These are phyloP conservation scores for Cymbidium sinense DNA, from an alignment of 106 monocot genomes.

Conservation along the genomic window DNA sequence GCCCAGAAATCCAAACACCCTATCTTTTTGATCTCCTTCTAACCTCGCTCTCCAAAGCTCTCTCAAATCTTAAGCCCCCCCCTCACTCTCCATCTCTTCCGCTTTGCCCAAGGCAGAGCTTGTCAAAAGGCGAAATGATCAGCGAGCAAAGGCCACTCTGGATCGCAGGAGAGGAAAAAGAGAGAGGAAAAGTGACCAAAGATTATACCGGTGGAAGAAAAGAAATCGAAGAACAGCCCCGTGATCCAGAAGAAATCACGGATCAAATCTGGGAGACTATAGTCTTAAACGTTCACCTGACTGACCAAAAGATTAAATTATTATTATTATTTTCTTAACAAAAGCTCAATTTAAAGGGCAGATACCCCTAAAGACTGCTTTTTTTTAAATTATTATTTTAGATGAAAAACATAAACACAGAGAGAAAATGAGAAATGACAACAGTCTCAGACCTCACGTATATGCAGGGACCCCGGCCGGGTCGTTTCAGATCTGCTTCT, in stretches of 20 bases:
- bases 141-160: not conserved
- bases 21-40: not conserved
- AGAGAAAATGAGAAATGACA: not conserved
- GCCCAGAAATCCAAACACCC: not conserved
- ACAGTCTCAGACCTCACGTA: not conserved
- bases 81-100: not conserved
- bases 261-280: constrained; percentile 2
- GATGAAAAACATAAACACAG: not conserved
- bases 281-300: not conserved
- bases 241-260: not conserved
- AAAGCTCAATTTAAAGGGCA: not conserved
- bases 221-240: not conserved
- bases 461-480: not conserved
- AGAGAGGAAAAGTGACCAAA: not conserved
- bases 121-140: constrained; percentile 1
- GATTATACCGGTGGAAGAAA: not conserved
- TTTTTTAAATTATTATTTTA: not conserved
- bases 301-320: no score
- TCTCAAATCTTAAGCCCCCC: not conserved
- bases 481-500: not conserved
- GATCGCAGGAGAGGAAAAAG: not conserved
- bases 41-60: not conserved
- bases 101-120: not conserved
- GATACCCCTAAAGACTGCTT: not conserved
- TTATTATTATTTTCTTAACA: no score